Evolutionary conservation across 805 yeast species (phyloP).

Genomic region (Candida krabiensis): DNA sequence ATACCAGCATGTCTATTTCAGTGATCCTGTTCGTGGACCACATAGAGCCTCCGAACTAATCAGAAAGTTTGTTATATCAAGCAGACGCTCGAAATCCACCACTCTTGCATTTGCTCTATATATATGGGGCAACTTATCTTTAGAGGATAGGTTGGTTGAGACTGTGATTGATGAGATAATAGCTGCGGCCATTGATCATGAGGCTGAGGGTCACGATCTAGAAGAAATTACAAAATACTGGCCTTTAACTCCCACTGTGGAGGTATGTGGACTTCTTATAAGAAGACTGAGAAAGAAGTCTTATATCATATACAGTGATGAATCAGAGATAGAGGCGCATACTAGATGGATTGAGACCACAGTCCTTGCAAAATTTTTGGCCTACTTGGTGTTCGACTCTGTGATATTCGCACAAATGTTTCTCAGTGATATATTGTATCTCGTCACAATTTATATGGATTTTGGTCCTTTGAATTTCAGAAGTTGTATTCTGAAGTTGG

Average conservation of each 20-base stretch:
- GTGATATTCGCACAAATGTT: conserved; percentile 58
- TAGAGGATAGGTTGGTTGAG: conserved; percentile 58
- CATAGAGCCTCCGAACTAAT: conserved; percentile 61
- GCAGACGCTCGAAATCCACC: conserved; percentile 48
- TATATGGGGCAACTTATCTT: conserved; percentile 66
- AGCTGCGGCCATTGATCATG: conserved; percentile 70
- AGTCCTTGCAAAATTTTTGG: conserved; percentile 61
- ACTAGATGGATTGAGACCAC: conserved; percentile 70
- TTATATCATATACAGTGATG: conserved; percentile 44
- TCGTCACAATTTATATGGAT: conserved; percentile 62
- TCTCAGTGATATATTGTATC: conserved; percentile 69
- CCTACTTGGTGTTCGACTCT: conserved; percentile 71
- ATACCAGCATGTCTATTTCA: conserved; percentile 53
- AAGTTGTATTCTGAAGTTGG: conserved; percentile 55
- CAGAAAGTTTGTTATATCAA: conserved; percentile 58
- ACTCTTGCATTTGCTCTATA: conserved; percentile 55
- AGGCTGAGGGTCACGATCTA: conserved; percentile 75
- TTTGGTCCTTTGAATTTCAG: conserved; percentile 57
- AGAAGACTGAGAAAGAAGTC: conserved; percentile 56
- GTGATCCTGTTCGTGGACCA: conserved; percentile 57
- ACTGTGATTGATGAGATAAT: conserved; percentile 72
- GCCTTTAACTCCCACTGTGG: conserved; percentile 66
- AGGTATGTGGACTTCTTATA: conserved; percentile 65
- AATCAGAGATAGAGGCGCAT: conserved; percentile 47
- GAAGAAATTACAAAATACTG: conserved; percentile 60